Conservation (phyloP, 768 basidiomycete genomes). For the Macrolepiota fuliginosa region DNA sequence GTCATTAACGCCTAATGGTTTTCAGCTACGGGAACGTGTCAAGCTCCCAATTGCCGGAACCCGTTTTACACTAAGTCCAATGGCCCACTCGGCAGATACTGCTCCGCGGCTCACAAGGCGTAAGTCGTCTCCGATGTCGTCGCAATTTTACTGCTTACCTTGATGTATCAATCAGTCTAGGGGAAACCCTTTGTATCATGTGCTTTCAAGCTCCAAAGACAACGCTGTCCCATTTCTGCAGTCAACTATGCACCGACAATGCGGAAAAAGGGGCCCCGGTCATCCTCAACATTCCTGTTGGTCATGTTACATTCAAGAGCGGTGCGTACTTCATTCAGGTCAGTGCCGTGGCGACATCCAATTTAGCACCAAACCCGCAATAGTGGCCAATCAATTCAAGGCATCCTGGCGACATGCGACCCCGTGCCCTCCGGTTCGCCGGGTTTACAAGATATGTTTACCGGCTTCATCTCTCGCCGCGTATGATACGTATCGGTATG, state of each 20-base stretch:
- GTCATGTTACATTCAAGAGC: constrained; percentile 62
- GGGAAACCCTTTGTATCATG: constrained; percentile 54
- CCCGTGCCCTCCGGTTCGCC: constrained; percentile 53
- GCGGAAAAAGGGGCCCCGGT: constrained; percentile 54
- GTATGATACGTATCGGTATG: constrained; percentile 64
- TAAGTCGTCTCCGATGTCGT: constrained; percentile 21
- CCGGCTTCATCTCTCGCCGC: constrained; percentile 45
- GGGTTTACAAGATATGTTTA: constrained; percentile 62
- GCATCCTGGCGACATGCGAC: constrained; percentile 64
- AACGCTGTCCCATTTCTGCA: constrained; percentile 61
- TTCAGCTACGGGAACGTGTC: constrained; percentile 29
- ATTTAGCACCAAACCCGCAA: neutral
- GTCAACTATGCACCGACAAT: constrained; percentile 50
- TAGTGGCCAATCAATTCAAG: constrained; percentile 68
- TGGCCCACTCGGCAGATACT: constrained; percentile 42
- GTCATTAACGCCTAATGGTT: neutral
- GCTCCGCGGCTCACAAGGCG: constrained; percentile 51
- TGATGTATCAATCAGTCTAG: constrained; percentile 28
- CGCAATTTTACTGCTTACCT: neutral
- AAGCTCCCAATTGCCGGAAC: constrained; percentile 49
- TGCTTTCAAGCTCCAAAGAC: constrained; percentile 57
- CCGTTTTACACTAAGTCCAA: constrained; percentile 37
- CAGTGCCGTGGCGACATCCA: no score
- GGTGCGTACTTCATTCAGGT: constrained; percentile 36
- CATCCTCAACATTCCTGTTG: constrained; percentile 56